These are phyloP conservation scores for Pichia cephalocereana DNA, from an alignment of 805 yeast species.

Conservation along the genomic window DNA sequence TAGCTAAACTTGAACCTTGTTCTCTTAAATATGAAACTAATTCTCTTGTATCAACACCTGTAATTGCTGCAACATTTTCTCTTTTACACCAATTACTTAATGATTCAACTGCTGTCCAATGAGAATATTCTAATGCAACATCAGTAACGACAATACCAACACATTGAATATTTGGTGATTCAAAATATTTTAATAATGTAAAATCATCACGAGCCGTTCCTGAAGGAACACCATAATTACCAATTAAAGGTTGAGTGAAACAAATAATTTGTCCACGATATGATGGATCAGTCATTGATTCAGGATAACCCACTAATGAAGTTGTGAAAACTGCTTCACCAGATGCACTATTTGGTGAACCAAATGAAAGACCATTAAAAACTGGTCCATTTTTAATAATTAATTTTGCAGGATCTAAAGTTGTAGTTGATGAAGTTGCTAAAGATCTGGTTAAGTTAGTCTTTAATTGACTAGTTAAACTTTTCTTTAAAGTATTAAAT, in stretches of 20 bases:
- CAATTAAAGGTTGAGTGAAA: slow-evolving; percentile 94
- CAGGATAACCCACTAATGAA: slow-evolving; percentile 96
- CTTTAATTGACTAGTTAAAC: not conserved
- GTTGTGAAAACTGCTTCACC: slow-evolving; percentile 99
- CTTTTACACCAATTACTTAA: slow-evolving; percentile 93
- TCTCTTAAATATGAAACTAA: slow-evolving; percentile 90
- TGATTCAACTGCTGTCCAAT: slow-evolving; percentile 98
- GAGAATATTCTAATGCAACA: slow-evolving; percentile 92
- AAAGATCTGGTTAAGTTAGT: slow-evolving; percentile 2
- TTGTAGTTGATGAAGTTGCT: slow-evolving; percentile 23
- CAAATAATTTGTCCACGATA: slow-evolving; percentile 95
- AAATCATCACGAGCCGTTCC: slow-evolving; percentile 71
- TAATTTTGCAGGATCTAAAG: slow-evolving; percentile 74
- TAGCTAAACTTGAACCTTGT: slow-evolving; percentile 89
- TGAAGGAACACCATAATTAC: slow-evolving; percentile 97
- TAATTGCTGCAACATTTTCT: slow-evolving; percentile 91
- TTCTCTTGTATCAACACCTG: slow-evolving; percentile 97
- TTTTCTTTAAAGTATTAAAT: slow-evolving; percentile 7
- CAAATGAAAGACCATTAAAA: slow-evolving; percentile 89
- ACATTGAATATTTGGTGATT: slow-evolving; percentile 85
- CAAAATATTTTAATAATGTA: slow-evolving; percentile 82
- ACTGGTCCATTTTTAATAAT: slow-evolving; percentile 90
- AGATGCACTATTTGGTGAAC: slow-evolving; percentile 83
- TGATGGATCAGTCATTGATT: slow-evolving; percentile 98
- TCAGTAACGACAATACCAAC: slow-evolving; percentile 95